A percentile compares a stretch with the other conserved stretches of the same genome.
phyloP scores from a whole-genome alignment of 805 yeast genomes.

The Kregervanrija delftensis region DNA sequence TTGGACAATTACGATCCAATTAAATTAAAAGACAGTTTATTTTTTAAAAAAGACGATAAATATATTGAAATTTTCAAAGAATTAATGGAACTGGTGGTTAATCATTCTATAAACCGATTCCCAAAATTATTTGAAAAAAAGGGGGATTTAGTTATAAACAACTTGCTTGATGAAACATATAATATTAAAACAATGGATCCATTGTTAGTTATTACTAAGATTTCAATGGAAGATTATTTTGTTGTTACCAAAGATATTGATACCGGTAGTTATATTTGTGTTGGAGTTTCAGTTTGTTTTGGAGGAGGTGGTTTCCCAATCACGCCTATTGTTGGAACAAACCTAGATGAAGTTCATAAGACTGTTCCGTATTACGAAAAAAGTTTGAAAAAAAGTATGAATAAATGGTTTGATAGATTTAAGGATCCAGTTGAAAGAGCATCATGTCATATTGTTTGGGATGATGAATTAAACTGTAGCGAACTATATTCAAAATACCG shows the following conservation, averaged over 20 bases:
- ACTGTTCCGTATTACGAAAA: slow-evolving; percentile 43
- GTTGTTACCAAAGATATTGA: slow-evolving; percentile 31
- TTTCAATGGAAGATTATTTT: slow-evolving; percentile 47
- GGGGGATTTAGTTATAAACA: slow-evolving; percentile 33
- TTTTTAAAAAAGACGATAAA: slow-evolving; percentile 32
- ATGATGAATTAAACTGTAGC: slow-evolving; percentile 28
- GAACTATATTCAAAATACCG: slow-evolving; percentile 27
- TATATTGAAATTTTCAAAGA: slow-evolving; percentile 34
- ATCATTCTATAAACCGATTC: slow-evolving; percentile 37
- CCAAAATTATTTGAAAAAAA: slow-evolving; percentile 34
- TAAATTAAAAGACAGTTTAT: slow-evolving; percentile 21
- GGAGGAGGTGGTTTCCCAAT: slow-evolving; percentile 48
- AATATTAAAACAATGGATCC: slow-evolving; percentile 41
- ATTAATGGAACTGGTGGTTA: slow-evolving; percentile 34
- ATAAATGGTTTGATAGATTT: slow-evolving; percentile 41
- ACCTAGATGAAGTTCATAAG: slow-evolving; percentile 37
- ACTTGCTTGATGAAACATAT: slow-evolving; percentile 35
- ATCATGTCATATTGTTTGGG: slow-evolving; percentile 47
- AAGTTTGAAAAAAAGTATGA: slow-evolving; percentile 42
- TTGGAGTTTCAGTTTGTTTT: slow-evolving; percentile 46
- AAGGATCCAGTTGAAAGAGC: slow-evolving; percentile 41
- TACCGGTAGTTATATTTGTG: slow-evolving; percentile 34
- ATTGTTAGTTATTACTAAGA: slow-evolving; percentile 34
- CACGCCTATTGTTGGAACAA: slow-evolving; percentile 23
- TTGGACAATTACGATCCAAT: slow-evolving; percentile 32